Base-by-base conservation (phyloP, 352 stramenopile genomes). In the Pythium coloratum region DNA sequence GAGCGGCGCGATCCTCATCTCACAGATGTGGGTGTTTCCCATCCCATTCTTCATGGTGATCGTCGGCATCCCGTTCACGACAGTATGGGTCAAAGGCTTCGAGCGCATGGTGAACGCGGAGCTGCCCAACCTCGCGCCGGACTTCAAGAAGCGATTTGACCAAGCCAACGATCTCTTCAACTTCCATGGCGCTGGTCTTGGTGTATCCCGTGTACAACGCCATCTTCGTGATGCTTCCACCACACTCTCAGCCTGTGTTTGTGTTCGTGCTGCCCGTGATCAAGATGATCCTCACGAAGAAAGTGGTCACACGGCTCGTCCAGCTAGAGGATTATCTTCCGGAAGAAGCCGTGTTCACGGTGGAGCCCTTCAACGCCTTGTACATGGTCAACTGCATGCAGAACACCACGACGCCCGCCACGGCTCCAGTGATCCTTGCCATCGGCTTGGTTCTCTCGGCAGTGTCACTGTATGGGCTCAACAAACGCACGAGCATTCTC, bases 141-240 rank as follows among this genome's bases (percentile, higher is more conserved):
- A 59, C 33, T 59, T 59, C 32, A 42, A 42, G 28, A 14, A 42
- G 14, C 53, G 53, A 6, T 59, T 46, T 30, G 33, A 59, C 30
- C 32, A 8, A 30, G 53, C 53, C 5, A 59, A 46, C 18, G 53
- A 59, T 14, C 30, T 59, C 30, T 59, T 68, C 20, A 65, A 54
- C 38, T 28, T 71, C 2, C 70, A 83, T 8, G 67, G 44, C 67
- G 0, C 51, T 86, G 0, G 28, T 86, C 34, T 34, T 67, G 10
- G 59, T 85, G 46, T 85, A 85, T 44, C 70, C 76, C 18, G 60
- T 63, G 0, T 81, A 80, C 24, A 76, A 79, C 57, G 75, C 68
- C 0, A 2, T 70, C 6, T 85, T 81, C 55, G 67, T 76, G 13
- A 50, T 54, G 12, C 40, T 73, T 12, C 62, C 61, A 10, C 50